phyloP scores from a whole-genome alignment of 139 green algal genomes.

The Chlorella sp. region DNA sequence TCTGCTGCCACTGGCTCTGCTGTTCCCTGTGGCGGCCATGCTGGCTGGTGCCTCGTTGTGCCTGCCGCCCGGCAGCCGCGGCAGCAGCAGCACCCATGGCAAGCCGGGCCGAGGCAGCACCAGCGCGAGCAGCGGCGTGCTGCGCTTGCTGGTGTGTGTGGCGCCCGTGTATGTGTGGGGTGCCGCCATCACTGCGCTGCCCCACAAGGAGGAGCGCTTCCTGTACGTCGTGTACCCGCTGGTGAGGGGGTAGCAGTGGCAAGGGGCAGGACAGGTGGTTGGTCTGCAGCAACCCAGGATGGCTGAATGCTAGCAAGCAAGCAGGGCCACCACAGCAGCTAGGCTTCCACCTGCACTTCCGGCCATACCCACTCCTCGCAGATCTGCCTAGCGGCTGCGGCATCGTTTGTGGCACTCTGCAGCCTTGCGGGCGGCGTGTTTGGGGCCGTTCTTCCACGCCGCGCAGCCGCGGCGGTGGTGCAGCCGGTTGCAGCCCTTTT shows the following conservation, averaged over 20 bases:
- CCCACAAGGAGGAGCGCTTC: slow-evolving; percentile 90
- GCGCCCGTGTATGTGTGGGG: slow-evolving; percentile 74
- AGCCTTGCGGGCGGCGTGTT: background rate
- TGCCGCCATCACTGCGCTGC: slow-evolving; percentile 68
- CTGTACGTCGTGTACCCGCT: slow-evolving; percentile 79
- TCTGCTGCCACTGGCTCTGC: slow-evolving; percentile 58
- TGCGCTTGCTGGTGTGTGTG: slow-evolving; percentile 35
- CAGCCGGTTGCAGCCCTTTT: background rate
- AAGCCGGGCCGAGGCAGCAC: background rate
- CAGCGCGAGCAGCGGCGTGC: background rate
- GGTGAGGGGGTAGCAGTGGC: slow-evolving; percentile 18
- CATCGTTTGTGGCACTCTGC: slow-evolving; percentile 30
- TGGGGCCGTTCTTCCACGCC: background rate
- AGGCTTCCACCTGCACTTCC: too few species aligned
- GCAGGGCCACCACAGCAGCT: too few species aligned
- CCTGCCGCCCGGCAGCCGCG: background rate
- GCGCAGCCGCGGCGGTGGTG: background rate
- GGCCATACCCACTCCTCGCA: slow-evolving; percentile 47
- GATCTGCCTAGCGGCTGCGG: slow-evolving; percentile 68
- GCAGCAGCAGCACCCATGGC: background rate
- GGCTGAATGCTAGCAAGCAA: too few species aligned
- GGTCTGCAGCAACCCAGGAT: too few species aligned
- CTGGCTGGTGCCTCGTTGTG: background rate
- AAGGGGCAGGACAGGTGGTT: too few species aligned
- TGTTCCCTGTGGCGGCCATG: slow-evolving; percentile 32